Evolutionary conservation across 2,329 filamentous ascomycete species (phyloP).

Genomic region (Graphilbum sp.): DNA sequence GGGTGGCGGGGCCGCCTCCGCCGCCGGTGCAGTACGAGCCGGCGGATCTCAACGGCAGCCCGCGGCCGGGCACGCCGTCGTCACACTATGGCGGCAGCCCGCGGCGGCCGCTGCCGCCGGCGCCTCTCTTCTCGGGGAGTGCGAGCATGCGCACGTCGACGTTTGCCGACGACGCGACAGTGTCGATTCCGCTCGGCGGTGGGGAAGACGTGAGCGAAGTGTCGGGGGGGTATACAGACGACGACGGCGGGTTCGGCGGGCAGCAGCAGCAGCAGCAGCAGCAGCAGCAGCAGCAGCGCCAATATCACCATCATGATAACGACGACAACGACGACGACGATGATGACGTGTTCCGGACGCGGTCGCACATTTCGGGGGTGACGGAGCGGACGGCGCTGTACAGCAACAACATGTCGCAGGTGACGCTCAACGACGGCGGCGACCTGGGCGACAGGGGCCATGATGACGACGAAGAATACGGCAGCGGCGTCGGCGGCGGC

Average conservation of each 20-base stretch:
- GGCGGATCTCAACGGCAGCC: slow-evolving; percentile 73
- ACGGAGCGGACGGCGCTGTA: slow-evolving; percentile 18
- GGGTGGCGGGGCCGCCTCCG: slow-evolving; percentile 32
- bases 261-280: no score
- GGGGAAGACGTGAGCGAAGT: slow-evolving; percentile 46
- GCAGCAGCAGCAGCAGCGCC: no score
- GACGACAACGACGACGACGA: slow-evolving; percentile 30
- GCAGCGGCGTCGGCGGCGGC: no score
- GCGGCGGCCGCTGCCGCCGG: slow-evolving; percentile 70
- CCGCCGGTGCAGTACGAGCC: slow-evolving; percentile 66
- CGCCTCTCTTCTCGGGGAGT: slow-evolving; percentile 62
- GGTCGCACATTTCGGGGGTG: slow-evolving; percentile 1
- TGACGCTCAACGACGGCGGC: slow-evolving; percentile 33
- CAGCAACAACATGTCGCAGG: slow-evolving; percentile 29
- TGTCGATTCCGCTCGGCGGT: slow-evolving; percentile 47
- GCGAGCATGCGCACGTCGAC: slow-evolving; percentile 25
- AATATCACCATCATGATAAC: no score
- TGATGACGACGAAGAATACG: no score
- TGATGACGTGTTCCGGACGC: slow-evolving; percentile 56
- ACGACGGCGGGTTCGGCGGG: slow-evolving; percentile 17
- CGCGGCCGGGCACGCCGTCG: slow-evolving; percentile 78
- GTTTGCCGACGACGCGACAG: slow-evolving; percentile 52
- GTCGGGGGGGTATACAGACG: slow-evolving; percentile 33
- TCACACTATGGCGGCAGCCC: slow-evolving; percentile 80
- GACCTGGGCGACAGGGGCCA: slow-evolving; percentile 13